Percentiles rank a stretch among this genome's conserved stretches.
These are phyloP conservation scores for Rhizomucor miehei DNA, from an alignment of 371 early-diverging fungal genomes.

Conservation along the genomic window DNA sequence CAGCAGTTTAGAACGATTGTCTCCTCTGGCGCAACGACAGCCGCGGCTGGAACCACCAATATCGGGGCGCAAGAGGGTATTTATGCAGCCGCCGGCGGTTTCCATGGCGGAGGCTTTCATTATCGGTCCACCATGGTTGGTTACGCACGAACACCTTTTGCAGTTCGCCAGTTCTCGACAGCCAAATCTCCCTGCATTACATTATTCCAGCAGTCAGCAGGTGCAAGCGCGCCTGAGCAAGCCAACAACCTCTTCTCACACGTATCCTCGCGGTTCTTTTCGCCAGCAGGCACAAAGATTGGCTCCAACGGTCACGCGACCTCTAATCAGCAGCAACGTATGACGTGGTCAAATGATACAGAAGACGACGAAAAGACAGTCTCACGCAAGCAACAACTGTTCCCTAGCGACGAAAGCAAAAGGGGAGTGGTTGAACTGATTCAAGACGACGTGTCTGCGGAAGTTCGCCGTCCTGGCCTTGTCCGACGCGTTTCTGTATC, in stretches of 20 bases:
- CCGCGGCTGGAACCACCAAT: slow-evolving; percentile 1
- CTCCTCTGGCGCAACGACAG: slow-evolving; percentile 9
- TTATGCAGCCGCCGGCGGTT: slow-evolving; percentile 6
- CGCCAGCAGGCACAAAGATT: slow-evolving; percentile 18
- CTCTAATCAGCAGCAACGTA: background rate
- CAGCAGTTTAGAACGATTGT: slow-evolving; percentile 14
- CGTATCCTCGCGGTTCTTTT: slow-evolving; percentile 18
- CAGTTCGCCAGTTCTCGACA: slow-evolving; percentile 11
- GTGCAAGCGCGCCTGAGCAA: background rate
- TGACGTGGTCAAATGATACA: background rate
- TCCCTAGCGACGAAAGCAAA: background rate
- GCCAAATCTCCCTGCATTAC: slow-evolving; percentile 13
- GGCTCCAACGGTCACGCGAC: slow-evolving; percentile 5
- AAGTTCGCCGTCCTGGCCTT: slow-evolving; percentile 3
- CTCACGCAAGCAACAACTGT: background rate
- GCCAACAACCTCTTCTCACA: slow-evolving; percentile 14
- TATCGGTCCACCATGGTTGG: slow-evolving; percentile 13
- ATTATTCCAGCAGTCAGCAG: slow-evolving; percentile 12
- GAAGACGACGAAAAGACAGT: slow-evolving; percentile 2
- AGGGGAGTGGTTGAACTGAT: slow-evolving; percentile 11
- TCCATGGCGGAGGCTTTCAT: slow-evolving; percentile 7
- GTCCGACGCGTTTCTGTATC: slow-evolving; percentile 11
- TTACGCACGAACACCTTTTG: slow-evolving; percentile 14
- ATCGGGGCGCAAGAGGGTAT: slow-evolving; percentile 4
- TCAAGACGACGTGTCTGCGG: slow-evolving; percentile 4